A percentile compares a stretch with the other conserved stretches of the same genome.
Evolutionary conservation across 345 rosid genomes (phyloP).

Genomic region (Syzygium oleosum): DNA sequence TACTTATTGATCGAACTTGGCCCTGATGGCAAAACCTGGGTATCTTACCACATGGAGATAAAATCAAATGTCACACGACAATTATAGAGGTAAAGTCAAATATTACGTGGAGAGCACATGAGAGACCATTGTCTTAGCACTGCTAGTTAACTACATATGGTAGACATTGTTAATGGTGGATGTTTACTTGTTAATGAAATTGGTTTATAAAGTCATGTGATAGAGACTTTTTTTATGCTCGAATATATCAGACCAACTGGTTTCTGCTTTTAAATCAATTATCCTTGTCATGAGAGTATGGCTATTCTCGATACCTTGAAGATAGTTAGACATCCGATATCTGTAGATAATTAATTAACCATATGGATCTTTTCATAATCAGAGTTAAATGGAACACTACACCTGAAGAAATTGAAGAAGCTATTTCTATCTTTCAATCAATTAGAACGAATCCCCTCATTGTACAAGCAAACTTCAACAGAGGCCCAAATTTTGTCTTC

Average conservation of each 20-base stretch:
- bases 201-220: too few species aligned
- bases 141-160: too few species aligned
- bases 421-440: rapidly evolving
- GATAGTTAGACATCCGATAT: background rate
- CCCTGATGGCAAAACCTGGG: background rate
- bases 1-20: background rate
- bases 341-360: background rate
- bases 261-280: rapidly evolving
- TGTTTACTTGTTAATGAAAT: too few species aligned
- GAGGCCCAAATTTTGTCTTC: background rate
- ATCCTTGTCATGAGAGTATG: rapidly evolving
- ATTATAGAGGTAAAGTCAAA: too few species aligned
- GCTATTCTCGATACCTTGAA: rapidly evolving
- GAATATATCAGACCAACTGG: too few species aligned
- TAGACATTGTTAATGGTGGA: too few species aligned
- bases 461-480: background rate
- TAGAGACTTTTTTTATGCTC: too few species aligned
- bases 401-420: background rate
- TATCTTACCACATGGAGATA: background rate
- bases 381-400: background rate
- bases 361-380: too few species aligned
- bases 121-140: too few species aligned
- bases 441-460: rapidly evolving
- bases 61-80: background rate
- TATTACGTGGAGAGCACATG: too few species aligned